Base-by-base conservation (phyloP, 352 stramenopile species). In the Stephanocyclus meneghinianus region DNA sequence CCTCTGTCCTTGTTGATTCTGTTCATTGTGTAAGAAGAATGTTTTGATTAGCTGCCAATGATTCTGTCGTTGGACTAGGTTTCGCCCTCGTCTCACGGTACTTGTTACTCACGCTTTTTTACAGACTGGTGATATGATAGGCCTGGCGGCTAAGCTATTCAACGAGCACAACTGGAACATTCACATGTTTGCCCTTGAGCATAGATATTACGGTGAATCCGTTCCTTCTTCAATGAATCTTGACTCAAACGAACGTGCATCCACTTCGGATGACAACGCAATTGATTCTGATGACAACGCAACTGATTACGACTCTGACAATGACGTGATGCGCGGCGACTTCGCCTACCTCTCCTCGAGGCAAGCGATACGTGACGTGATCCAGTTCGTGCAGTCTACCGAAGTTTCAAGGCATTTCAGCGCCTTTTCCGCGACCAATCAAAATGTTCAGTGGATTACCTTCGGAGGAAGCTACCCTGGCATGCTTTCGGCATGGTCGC, bases 391-490 rank as follows among this genome's bases (percentile, higher is more conserved):
- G 1, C 37, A 75, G 44, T 74, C 64, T 15, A 3, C 26, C 9
- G 50, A 79, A 30, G 26, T 32, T 2, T 18, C 16, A 42, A 44
- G 37, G 67, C 42, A 30, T 60, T 74, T 64, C 55, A 80, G 45
- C 1, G 44, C 29, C 15, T 80, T 37, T 35, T 74, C 57, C 32
- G 16, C 59, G 51, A 29, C 16, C 3, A 45, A 44, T 51, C n/a
- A 62, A 26, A n/a, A 73, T 16, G 53, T 80, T 2, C 94, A 95
- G 77, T 98, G 95, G 95, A 90, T 98, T 40, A 95, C 93, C 1
- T 98, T 97, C 87, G 96, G 96, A n/a, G 96, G 95, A 0, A 96
- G 89, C 67, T 99, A 99, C 87, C 95, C 96, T 4, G 96, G 96
- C 8, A 97, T 97, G 85, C 82, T 99, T 30, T 93, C 95, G 0